Evolutionary conservation across 805 yeast species (phyloP), one percentile per base, ranked within the genome.

Genomic region (Metschnikowia bowlesiae): DNA sequence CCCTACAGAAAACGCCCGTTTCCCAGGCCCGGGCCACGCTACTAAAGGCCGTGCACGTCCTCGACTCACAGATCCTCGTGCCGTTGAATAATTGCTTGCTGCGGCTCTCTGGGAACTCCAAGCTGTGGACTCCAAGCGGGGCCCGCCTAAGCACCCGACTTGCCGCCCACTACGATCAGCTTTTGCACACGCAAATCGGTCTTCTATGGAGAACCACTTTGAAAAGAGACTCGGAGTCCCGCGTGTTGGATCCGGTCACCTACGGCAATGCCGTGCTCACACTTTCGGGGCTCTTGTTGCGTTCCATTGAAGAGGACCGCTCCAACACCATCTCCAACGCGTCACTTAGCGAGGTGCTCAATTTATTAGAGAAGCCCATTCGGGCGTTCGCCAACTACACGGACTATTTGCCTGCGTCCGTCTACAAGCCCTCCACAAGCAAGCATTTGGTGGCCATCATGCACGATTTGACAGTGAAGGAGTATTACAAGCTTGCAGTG

Each of bases 231-330:
- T 79, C 89, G 0, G 82, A 81, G 52, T 75, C 79, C 22, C 67
- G 89, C 35, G 74, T 84, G 2, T 74, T 82, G n/a, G 75, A 83
- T 46, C 82, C 88, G 0, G 79, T 70, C 5, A 70, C 75, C 47
- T 71, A 77, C 49, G 87, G 87, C 5, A 82, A 84, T 60, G 79
- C 88, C 0, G 80, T 85, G 16, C 77, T 85, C 45, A 74, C 87
- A 1, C 63, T 85, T 10, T 68, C 88, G 2, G 75, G 84, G 46
- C 69, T 85, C 49, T 68, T 83, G 16, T 65, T 82, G 6, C 82
- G 80, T 59, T 81, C 90, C 0, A 73, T 80, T 26, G 81, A 78
- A 45, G 90, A 85, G 61, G 90, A 84, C 54, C 80, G 80, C 50
- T 76, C 70, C 47, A 76, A 80, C 29, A 69, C 76, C 6, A 79